Conservation (phyloP, 305 asterid genomes). For the Fraxinus platypoda region DNA sequence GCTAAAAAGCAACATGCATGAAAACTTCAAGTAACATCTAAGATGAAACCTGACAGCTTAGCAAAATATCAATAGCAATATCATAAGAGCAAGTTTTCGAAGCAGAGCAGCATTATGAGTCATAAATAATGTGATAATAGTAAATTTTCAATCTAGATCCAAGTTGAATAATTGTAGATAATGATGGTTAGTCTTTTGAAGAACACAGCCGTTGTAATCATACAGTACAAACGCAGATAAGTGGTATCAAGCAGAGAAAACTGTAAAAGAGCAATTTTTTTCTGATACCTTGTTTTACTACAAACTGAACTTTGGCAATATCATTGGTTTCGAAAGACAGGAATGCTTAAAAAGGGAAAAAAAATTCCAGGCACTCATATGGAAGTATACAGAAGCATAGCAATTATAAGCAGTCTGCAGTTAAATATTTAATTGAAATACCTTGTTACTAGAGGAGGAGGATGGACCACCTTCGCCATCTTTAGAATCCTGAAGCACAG, state of each 20-base stretch:
- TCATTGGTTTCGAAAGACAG: neutral
- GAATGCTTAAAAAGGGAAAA: neutral
- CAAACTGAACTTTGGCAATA: neutral
- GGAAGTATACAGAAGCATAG: neutral
- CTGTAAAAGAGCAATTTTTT: neutral
- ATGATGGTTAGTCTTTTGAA: neutral
- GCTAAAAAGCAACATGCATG: neutral
- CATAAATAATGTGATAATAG: neutral
- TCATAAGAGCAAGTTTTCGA: neutral
- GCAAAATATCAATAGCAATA: neutral
- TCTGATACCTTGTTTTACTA: neutral
- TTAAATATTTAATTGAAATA: constrained; percentile 22
- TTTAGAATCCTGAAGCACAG: constrained; percentile 46
- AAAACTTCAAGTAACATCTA: neutral
- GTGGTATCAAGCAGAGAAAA: neutral
- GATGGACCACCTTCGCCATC: constrained; percentile 42
- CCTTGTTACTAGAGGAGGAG: constrained; percentile 51
- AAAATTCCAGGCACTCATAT: neutral
- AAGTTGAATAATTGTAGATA: neutral
- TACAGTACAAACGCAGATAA: neutral
- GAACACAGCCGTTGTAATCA: neutral
- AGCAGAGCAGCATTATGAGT: neutral
- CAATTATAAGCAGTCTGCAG: neutral
- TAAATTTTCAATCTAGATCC: neutral
- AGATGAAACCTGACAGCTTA: neutral